These are phyloP conservation scores for Boeremia lycopersici DNA, from an alignment of 2,329 filamentous ascomycete species.

Conservation along the genomic window DNA sequence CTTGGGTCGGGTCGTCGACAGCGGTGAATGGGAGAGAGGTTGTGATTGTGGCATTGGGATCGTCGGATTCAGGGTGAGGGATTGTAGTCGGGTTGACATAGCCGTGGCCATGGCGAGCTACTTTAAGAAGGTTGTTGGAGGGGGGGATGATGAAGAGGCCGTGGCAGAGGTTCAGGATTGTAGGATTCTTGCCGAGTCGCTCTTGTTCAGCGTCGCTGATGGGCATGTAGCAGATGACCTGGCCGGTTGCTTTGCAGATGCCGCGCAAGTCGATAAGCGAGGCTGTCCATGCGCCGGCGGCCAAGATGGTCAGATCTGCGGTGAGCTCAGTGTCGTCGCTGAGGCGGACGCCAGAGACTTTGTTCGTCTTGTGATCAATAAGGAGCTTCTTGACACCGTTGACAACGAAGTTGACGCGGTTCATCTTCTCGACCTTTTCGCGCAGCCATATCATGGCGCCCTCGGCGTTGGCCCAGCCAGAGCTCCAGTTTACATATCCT, in stretches of 20 bases:
- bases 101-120: conserved; percentile 58
- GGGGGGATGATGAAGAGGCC: conserved; percentile 80
- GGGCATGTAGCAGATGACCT: conserved; percentile 77
- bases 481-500: conserved; percentile 75
- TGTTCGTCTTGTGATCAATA: conserved; percentile 43
- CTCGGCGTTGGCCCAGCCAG: conserved; percentile 82
- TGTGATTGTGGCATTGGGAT: conserved; percentile 46
- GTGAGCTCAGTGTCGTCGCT: conserved; percentile 56
- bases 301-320: conserved; percentile 78
- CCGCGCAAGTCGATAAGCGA: conserved; percentile 78
- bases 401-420: conserved; percentile 58
- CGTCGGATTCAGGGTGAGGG: conserved; percentile 52
- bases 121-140: conserved; percentile 51
- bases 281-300: conserved; percentile 86
- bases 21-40: conserved; percentile 57
- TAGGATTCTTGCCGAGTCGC: conserved; percentile 68
- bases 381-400: conserved; percentile 56
- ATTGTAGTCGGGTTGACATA: conserved; percentile 56
- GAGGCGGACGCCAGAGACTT: conserved; percentile 65
- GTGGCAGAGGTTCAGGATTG: conserved; percentile 72
- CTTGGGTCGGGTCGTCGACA: conserved; percentile 55
- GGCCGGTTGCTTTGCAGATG: conserved; percentile 79
- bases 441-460: conserved; percentile 70
- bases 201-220: conserved; percentile 75
- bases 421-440: conserved; percentile 59